phyloP scores from a whole-genome alignment of 768 basidiomycete species.

The Lactarius evosmus region DNA sequence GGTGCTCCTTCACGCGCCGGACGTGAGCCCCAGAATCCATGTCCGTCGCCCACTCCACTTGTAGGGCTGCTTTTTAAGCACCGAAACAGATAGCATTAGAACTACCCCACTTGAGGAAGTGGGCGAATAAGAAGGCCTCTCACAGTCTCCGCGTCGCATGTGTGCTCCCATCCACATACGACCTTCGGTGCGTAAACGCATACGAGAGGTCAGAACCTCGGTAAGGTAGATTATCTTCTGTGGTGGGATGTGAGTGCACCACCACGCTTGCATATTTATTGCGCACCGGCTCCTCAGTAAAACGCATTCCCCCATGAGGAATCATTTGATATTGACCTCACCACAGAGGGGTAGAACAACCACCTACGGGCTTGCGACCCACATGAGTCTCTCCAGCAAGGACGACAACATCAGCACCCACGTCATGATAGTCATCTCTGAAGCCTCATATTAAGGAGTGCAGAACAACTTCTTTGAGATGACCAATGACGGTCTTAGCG shows the following conservation, averaged over 20 bases:
- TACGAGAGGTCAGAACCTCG: slow-evolving; percentile 35
- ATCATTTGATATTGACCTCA: background rate
- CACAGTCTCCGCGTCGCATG: slow-evolving; percentile 46
- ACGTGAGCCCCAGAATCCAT: slow-evolving; percentile 38
- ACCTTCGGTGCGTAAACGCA: slow-evolving; percentile 34
- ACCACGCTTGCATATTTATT: slow-evolving; percentile 19
- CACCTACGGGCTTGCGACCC: slow-evolving; percentile 39
- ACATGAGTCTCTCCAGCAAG: slow-evolving; percentile 43
- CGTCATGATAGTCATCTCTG: slow-evolving; percentile 39
- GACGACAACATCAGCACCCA: slow-evolving; percentile 39
- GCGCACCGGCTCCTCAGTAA: slow-evolving; percentile 12
- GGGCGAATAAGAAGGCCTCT: slow-evolving; percentile 19
- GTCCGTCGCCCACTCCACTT: slow-evolving; percentile 39
- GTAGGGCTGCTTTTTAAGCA: slow-evolving; percentile 31
- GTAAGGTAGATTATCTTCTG: slow-evolving; percentile 34
- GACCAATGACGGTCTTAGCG: slow-evolving; percentile 42
- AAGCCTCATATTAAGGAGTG: slow-evolving; percentile 40
- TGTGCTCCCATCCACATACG: slow-evolving; percentile 43
- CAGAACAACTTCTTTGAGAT: slow-evolving; percentile 38
- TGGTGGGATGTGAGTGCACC: background rate
- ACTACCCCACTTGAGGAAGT: background rate
- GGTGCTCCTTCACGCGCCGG: slow-evolving; percentile 33
- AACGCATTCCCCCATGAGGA: slow-evolving; percentile 23
- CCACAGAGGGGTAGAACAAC: slow-evolving; percentile 17
- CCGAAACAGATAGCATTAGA: slow-evolving; percentile 1